phyloP scores from a whole-genome alignment of 441 rosid species.

The Eruca vesicaria region DNA sequence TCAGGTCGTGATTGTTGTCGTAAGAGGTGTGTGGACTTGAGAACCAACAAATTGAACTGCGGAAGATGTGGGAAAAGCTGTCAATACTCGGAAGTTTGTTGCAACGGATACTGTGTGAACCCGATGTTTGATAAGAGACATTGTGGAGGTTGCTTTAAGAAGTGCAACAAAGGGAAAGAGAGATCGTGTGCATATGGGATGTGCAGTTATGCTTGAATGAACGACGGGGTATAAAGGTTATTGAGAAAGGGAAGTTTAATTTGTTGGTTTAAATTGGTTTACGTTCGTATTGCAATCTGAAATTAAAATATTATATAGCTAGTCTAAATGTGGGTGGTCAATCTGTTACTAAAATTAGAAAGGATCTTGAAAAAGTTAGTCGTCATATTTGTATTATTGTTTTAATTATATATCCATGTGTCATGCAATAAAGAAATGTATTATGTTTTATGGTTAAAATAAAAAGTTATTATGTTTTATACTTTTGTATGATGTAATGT shows the following conservation, averaged over 20 bases:
- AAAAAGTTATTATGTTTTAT: not conserved
- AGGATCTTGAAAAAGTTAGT: conserved; percentile 19
- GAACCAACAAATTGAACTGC: conserved; percentile 45
- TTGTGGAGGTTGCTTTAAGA: conserved; percentile 62
- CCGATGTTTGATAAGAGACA: conserved; percentile 48
- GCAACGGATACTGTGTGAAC: conserved; percentile 62
- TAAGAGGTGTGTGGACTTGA: conserved; percentile 55
- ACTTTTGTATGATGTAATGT: not conserved
- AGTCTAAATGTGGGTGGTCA: not conserved
- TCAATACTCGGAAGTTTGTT: conserved; percentile 50
- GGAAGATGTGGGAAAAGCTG: conserved; percentile 67
- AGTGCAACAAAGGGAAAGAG: conserved; percentile 46
- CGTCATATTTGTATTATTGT: conserved; percentile 16
- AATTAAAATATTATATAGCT: conserved; percentile 3
- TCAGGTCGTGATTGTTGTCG: conserved; percentile 65
- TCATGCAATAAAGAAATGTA: conserved; percentile 3
- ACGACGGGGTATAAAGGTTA: not conserved
- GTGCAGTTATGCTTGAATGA: conserved; percentile 53
- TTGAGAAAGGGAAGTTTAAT: not conserved
- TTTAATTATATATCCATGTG: not conserved
- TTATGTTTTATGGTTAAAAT: not conserved
- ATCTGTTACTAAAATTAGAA: not conserved
- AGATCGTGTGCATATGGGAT: conserved; percentile 52
- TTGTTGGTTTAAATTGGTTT: conserved; percentile 27
- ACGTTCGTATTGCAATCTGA: not conserved